A percentile compares a stretch with the other conserved stretches of the same genome.
Conservation (phyloP, 192 early-diverging fungal species). For the Podila epigama region DNA sequence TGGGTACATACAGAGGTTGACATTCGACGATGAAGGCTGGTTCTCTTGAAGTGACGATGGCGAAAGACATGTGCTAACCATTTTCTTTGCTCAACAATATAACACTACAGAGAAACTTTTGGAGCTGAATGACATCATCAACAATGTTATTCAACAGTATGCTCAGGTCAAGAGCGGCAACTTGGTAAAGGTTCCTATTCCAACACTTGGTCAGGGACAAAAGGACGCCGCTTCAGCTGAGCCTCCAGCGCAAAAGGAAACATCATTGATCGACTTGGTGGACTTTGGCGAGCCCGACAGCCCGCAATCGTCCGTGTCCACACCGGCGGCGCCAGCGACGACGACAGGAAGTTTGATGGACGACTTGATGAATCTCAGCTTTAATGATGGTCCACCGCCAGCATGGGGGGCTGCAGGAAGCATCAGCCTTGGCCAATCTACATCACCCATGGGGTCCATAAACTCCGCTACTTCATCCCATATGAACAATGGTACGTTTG, state of each 20-base stretch:
- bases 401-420: conserved; percentile 38
- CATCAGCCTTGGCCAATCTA: conserved; percentile 29
- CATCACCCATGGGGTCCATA: background rate
- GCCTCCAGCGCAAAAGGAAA: conserved; percentile 19
- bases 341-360: conserved; percentile 42
- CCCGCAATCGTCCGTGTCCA: conserved; percentile 1
- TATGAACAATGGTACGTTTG: conserved; percentile 1
- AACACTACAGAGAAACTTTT: conserved; percentile 65
- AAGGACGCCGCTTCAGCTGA: conserved; percentile 14
- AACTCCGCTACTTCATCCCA: background rate
- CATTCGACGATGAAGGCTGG: no score
- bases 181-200: conserved; percentile 37
- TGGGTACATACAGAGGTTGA: conserved; percentile 59
- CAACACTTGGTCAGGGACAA: conserved; percentile 23
- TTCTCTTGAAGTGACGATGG: no score
- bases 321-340: conserved; percentile 16
- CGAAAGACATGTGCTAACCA: no score
- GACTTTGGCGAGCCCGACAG: conserved; percentile 29
- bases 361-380: conserved; percentile 46
- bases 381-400: conserved; percentile 30
- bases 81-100: background rate
- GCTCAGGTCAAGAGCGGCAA: conserved; percentile 61
- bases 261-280: conserved; percentile 57
- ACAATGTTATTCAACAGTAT: conserved; percentile 78
- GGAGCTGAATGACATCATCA: conserved; percentile 79